Percentiles rank a stretch among this genome's conserved stretches.
These are phyloP conservation scores for Sphaerulina vaccinii DNA, from an alignment of 2,329 filamentous ascomycete genomes.

Conservation along the genomic window DNA sequence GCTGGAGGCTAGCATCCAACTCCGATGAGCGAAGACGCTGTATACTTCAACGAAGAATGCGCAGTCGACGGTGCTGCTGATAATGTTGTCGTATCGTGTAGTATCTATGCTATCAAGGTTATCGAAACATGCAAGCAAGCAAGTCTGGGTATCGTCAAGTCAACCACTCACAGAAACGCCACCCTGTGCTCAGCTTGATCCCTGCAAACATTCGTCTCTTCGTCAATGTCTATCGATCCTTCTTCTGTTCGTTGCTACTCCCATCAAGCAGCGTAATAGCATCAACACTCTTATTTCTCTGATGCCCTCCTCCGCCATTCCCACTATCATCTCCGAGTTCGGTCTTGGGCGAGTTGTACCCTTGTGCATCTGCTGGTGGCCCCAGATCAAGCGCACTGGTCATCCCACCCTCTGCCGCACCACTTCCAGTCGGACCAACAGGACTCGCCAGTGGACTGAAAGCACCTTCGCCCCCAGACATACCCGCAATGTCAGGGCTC, in stretches of 20 bases:
- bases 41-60: too few species aligned
- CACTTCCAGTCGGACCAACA: conserved; percentile 26
- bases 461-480: conserved; percentile 20
- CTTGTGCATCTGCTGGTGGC: conserved; percentile 26
- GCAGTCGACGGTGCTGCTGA: too few species aligned
- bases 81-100: too few species aligned
- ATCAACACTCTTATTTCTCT: conserved; percentile 3
- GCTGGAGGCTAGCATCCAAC: too few species aligned
- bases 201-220: too few species aligned
- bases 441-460: conserved; percentile 32
- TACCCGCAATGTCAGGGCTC: conserved; percentile 31
- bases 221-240: conserved; percentile 7
- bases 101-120: too few species aligned
- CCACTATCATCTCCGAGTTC: conserved; percentile 10
- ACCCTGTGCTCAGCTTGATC: too few species aligned
- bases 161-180: too few species aligned
- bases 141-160: too few species aligned
- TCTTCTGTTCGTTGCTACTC: neutral
- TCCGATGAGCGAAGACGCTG: too few species aligned
- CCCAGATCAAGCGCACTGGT: conserved; percentile 35
- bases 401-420: conserved; percentile 15
- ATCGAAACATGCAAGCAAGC: too few species aligned
- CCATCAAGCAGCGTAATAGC: conserved; percentile 8
- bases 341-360: conserved; percentile 7
- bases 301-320: neutral